These are phyloP conservation scores for Didymella pomorum DNA, from an alignment of 2,329 filamentous ascomycete species.

Conservation along the genomic window DNA sequence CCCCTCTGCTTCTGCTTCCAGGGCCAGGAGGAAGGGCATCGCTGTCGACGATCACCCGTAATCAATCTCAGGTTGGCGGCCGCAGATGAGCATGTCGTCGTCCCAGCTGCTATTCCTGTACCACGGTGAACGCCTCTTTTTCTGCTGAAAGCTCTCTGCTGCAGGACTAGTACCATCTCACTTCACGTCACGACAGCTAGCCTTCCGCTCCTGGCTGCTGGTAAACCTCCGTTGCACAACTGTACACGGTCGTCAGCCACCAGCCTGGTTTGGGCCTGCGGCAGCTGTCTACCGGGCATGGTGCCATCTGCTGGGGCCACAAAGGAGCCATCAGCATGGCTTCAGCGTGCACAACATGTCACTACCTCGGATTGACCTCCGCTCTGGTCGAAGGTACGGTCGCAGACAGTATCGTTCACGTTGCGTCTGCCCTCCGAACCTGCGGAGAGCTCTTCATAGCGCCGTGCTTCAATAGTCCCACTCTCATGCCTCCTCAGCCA, in stretches of 20 bases:
- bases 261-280: constrained; percentile 45
- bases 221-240: constrained; percentile 36
- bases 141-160: constrained; percentile 34
- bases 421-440: constrained; percentile 31
- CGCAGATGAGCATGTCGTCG: constrained; percentile 12
- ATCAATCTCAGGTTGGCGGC: constrained; percentile 7
- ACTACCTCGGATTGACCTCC: constrained; percentile 38
- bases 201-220: constrained; percentile 39
- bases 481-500: constrained; percentile 32
- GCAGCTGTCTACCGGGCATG: constrained; percentile 44
- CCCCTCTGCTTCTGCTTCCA: constrained; percentile 24
- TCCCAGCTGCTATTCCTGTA: constrained; percentile 37
- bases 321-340: constrained; percentile 39
- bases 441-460: constrained; percentile 22
- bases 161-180: constrained; percentile 37
- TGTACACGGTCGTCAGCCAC: constrained; percentile 38
- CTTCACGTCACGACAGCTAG: constrained; percentile 29
- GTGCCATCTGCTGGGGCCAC: constrained; percentile 36
- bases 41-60: constrained; percentile 35
- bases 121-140: constrained; percentile 35
- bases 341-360: constrained; percentile 38
- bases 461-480: constrained; percentile 30
- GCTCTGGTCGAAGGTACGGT: constrained; percentile 21
- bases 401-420: constrained; percentile 26
- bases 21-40: constrained; percentile 18